These are phyloP conservation scores for Achaetomiella virescens DNA, from an alignment of 495 filamentous ascomycete genomes.

Conservation along the genomic window DNA sequence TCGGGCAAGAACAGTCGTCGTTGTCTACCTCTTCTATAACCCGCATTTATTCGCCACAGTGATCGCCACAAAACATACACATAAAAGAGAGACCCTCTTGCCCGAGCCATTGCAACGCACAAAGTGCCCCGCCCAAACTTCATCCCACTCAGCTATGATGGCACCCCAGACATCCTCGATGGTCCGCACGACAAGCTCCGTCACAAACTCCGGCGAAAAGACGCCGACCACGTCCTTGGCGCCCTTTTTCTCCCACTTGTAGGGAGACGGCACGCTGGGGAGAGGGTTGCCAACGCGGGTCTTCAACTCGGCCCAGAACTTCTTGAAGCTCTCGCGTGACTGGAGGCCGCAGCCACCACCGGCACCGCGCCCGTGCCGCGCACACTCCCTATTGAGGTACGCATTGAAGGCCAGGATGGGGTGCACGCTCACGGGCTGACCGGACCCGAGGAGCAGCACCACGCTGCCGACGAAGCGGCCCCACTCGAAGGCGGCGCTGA, in stretches of 20 bases:
- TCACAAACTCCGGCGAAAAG: neutral
- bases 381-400: neutral
- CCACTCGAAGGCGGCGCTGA: neutral
- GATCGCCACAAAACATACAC: too few relatives aligned
- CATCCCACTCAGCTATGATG: neutral
- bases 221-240: neutral
- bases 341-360: neutral
- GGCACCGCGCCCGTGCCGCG: neutral
- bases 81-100: too few relatives aligned
- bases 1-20: too few relatives aligned
- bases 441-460: slow-evolving; percentile 2
- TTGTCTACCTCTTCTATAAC: too few relatives aligned
- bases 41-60: too few relatives aligned
- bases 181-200: neutral
- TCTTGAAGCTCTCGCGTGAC: neutral
- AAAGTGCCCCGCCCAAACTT: too few relatives aligned
- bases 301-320: slow-evolving; percentile 3
- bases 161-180: neutral
- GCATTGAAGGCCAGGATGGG: slow-evolving; percentile 1
- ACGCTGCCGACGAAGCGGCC: neutral
- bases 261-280: slow-evolving; percentile 1
- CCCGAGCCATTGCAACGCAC: too few relatives aligned
- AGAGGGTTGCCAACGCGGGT: neutral
- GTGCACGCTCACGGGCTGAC: neutral
- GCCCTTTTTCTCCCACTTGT: neutral